Evolutionary conservation across 164 flowering plant genomes (phyloP), one percentile per base, ranked within the genome.

Genomic region (Chloranthus sessilifolius): DNA sequence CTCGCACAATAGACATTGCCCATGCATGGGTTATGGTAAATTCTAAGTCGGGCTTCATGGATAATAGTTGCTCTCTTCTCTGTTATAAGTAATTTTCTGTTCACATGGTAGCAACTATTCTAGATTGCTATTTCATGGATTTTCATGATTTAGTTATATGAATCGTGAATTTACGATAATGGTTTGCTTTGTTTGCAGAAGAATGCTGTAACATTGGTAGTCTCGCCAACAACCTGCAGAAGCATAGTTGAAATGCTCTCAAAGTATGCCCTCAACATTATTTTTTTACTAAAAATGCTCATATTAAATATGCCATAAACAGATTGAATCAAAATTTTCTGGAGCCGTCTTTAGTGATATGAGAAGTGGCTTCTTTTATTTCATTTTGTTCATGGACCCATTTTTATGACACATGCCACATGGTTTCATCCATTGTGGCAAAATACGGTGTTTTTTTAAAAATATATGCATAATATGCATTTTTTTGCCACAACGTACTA

Each of bases 21-120:
- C 73, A 83, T 72, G 82, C 95, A 46, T 88, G 95, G 97, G 51
- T 85, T 47, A 85, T 85, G 97, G 97, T 88, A 70, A 56, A 56
- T 33, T 56, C 3, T 31, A 55, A 31, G 43, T 16, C 16, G 10
- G 23, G 34, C 24, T 55, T 42, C 6, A 49, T 20, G 2, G 15
- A 1, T 35, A 27, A n/a, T 37, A 20, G 4, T 53, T 37, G 12
- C 30, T 7, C 30, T 25, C 28, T 7, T 12, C 48, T 27, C n/a
- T n/a, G n/a, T n/a, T n/a, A n/a, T 7, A 5, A 15, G 3, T 28
- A n/a, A 2, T 31, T 48, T 9, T 48, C 24, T 31, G 5, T 31
- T 5, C 23, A 41, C 2, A 41, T 15, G 21, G 19, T 15, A 10
- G 21, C 39, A 33, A 22, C n/a, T n/a, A n/a, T n/a, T n/a, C n/a